phyloP scores from a whole-genome alignment of 2,329 filamentous ascomycete species.

The Helotiales sp. region DNA sequence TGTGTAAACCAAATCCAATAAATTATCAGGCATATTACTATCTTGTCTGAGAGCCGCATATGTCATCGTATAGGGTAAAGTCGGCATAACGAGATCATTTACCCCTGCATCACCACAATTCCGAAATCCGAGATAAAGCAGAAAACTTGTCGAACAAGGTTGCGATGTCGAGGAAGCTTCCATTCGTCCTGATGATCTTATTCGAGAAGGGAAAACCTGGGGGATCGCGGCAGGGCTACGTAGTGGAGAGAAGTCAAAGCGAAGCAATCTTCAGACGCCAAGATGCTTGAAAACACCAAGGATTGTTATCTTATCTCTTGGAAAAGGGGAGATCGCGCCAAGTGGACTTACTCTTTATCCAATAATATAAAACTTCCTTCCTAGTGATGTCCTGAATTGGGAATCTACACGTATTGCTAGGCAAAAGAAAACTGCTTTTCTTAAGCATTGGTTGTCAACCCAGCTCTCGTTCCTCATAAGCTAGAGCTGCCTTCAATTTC shows the following conservation, averaged over 20 bases:
- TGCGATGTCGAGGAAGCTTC: slow-evolving; percentile 7
- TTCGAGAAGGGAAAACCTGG: not conserved
- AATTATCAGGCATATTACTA: no score
- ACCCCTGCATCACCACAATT: not conserved
- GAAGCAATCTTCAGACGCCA: slow-evolving; percentile 1
- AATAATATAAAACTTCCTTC: no score
- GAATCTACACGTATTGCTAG: no score
- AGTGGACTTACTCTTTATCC: not conserved
- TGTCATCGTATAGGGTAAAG: not conserved
- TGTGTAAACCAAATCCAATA: no score
- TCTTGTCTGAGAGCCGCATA: no score
- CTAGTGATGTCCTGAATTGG: no score
- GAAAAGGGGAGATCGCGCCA: not conserved
- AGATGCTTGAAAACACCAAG: not conserved
- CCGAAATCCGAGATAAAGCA: not conserved
- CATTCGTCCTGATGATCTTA: not conserved
- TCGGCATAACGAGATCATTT: not conserved
- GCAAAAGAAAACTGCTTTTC: no score
- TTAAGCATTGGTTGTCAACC: no score
- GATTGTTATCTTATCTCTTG: slow-evolving; percentile 13
- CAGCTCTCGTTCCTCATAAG: no score
- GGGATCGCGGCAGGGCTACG: not conserved
- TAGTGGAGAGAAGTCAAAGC: slow-evolving; percentile 2
- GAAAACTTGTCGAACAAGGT: not conserved
- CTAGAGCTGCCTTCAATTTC: no score